phyloP scores from a whole-genome alignment of 345 rosid genomes.

The Limnanthes douglasii region DNA sequence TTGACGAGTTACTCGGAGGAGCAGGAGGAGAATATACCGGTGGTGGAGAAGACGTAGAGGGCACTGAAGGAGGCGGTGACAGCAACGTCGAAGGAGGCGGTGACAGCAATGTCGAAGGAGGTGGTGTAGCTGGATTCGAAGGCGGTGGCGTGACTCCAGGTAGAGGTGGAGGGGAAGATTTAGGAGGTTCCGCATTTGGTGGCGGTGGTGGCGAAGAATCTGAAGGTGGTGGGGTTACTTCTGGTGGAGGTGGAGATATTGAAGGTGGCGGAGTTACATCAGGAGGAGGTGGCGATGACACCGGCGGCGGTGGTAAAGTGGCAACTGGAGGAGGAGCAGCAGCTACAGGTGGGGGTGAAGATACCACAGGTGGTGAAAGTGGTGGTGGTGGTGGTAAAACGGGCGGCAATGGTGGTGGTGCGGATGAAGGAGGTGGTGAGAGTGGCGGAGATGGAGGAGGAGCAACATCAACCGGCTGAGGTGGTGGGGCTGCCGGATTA shows the following conservation, averaged over 20 bases:
- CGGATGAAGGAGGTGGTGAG: slow-evolving; percentile 25
- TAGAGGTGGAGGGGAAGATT: slow-evolving; percentile 21
- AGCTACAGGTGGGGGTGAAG: slow-evolving; percentile 32
- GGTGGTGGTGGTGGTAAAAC: slow-evolving; percentile 23
- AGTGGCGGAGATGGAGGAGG: slow-evolving; percentile 27
- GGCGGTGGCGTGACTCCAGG: slow-evolving; percentile 18
- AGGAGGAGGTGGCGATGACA: slow-evolving; percentile 29
- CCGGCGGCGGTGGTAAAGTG: slow-evolving; percentile 43
- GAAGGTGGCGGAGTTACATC: slow-evolving; percentile 18
- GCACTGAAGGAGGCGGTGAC: slow-evolving; percentile 31
- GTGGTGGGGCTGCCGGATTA: slow-evolving; percentile 26
- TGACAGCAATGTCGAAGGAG: slow-evolving; percentile 28
- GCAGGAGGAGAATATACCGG: slow-evolving; percentile 37
- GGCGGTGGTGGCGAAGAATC: slow-evolving; percentile 28
- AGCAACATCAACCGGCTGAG: slow-evolving; percentile 26
- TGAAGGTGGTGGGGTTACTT: slow-evolving; percentile 20
- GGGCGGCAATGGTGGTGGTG: slow-evolving; percentile 24
- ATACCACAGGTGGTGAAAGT: slow-evolving; percentile 22
- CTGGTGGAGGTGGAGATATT: slow-evolving; percentile 32
- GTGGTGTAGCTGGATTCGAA: slow-evolving; percentile 18
- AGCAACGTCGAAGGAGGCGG: slow-evolving; percentile 23
- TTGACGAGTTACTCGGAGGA: slow-evolving; percentile 28
- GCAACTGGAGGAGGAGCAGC: slow-evolving; percentile 34
- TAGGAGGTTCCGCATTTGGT: slow-evolving; percentile 13
- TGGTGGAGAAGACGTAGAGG: slow-evolving; percentile 34